These are phyloP conservation scores for Colletotrichum limetticola DNA, from an alignment of 2,329 filamentous ascomycete species.

Conservation along the genomic window DNA sequence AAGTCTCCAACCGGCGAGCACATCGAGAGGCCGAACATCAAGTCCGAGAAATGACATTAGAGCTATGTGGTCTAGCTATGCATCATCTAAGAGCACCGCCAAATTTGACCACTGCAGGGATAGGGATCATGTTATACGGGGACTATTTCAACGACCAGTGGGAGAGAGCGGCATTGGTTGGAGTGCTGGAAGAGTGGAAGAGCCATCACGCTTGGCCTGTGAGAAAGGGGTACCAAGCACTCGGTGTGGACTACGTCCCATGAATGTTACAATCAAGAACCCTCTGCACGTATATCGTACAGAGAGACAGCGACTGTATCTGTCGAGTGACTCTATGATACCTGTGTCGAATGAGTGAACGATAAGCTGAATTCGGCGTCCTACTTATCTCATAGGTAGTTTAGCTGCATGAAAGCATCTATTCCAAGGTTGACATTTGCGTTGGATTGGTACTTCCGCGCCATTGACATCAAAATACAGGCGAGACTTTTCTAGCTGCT, in stretches of 20 bases:
- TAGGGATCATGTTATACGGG: conserved; percentile 53
- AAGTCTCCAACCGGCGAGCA: conserved; percentile 42
- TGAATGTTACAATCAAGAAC: too few relatives aligned
- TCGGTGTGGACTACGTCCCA: background rate
- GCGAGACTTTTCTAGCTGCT: too few relatives aligned
- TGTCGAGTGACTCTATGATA: too few relatives aligned
- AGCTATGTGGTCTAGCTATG: conserved; percentile 52
- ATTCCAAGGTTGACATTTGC: too few relatives aligned
- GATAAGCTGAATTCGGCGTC: too few relatives aligned
- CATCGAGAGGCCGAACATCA: conserved; percentile 50
- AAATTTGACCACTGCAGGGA: conserved; percentile 50
- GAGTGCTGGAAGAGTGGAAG: conserved; percentile 56
- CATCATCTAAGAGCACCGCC: conserved; percentile 51
- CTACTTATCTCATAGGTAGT: too few relatives aligned
- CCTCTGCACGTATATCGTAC: too few relatives aligned
- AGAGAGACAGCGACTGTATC: too few relatives aligned
- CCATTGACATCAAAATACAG: too few relatives aligned
- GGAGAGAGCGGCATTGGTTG: conserved; percentile 49
- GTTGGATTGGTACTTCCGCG: too few relatives aligned
- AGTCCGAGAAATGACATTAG: conserved; percentile 49
- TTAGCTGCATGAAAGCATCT: too few relatives aligned
- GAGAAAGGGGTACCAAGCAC: conserved; percentile 37
- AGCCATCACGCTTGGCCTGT: conserved; percentile 54
- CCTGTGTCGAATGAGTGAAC: too few relatives aligned
- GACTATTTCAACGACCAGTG: conserved; percentile 54